These are phyloP conservation scores for Fragosphaeria purpurea DNA, from an alignment of 2,329 filamentous ascomycete species.

Conservation along the genomic window DNA sequence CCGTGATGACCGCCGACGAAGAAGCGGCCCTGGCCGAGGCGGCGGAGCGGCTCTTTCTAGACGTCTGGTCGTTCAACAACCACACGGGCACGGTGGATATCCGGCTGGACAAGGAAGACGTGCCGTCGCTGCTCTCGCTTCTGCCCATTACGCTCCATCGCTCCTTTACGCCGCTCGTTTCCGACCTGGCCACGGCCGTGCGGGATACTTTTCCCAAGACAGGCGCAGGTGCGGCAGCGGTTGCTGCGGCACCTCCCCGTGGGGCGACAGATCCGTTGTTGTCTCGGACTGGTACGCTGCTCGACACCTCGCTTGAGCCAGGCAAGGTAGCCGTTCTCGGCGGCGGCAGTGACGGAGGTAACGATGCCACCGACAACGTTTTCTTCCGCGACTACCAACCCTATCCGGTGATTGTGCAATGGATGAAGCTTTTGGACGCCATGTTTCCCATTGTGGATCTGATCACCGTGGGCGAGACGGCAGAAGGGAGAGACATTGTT, in stretches of 20 bases:
- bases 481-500: slow-evolving; percentile 77
- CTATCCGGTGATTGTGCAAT: slow-evolving; percentile 53
- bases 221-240: slow-evolving; percentile 1
- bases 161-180: slow-evolving; percentile 65
- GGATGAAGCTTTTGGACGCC: slow-evolving; percentile 82
- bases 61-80: slow-evolving; percentile 79
- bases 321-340: slow-evolving; percentile 20
- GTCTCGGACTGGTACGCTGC: slow-evolving; percentile 8
- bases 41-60: slow-evolving; percentile 65
- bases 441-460: slow-evolving; percentile 65
- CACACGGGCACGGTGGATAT: slow-evolving; percentile 67
- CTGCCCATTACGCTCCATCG: slow-evolving; percentile 65
- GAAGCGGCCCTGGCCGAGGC: slow-evolving; percentile 63
- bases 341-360: neutral
- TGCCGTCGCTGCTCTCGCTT: slow-evolving; percentile 67
- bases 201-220: slow-evolving; percentile 59
- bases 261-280: no score
- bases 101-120: slow-evolving; percentile 62
- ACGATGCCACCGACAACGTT: slow-evolving; percentile 50
- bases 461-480: slow-evolving; percentile 80
- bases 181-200: slow-evolving; percentile 68
- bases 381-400: slow-evolving; percentile 94
- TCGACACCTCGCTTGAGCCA: slow-evolving; percentile 15
- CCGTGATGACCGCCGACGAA: slow-evolving; percentile 58
- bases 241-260: no score